Evolutionary conservation across 2,329 filamentous ascomycete species (phyloP).

Genomic region (Pseudopithomyces maydicus): DNA sequence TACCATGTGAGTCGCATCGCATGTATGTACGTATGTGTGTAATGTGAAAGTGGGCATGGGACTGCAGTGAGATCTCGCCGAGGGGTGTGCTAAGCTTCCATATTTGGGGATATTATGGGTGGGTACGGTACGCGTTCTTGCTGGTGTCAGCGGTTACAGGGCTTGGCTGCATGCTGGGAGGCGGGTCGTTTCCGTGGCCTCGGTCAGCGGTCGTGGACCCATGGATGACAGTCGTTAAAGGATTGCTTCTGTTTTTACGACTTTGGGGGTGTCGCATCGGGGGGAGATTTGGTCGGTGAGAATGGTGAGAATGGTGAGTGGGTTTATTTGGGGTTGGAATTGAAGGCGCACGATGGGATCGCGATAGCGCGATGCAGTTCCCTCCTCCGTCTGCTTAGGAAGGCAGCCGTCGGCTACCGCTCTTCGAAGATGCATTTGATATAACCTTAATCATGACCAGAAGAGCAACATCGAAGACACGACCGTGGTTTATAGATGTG

Average conservation of each 20-base stretch:
- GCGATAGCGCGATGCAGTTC: no score
- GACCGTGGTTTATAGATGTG: no score
- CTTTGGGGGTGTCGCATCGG: not conserved
- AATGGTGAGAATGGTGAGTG: no score
- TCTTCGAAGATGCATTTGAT: no score
- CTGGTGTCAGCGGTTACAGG: slow-evolving; percentile 6
- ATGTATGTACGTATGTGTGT: not conserved
- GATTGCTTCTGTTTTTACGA: not conserved
- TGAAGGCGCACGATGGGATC: no score
- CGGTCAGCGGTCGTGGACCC: not conserved
- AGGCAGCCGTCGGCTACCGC: no score
- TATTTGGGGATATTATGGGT: not conserved
- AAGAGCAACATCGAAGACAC: no score
- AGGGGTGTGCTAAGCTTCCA: not conserved
- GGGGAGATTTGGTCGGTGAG: not conserved
- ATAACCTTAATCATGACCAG: no score
- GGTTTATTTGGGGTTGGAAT: no score
- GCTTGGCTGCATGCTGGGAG: slow-evolving; percentile 8
- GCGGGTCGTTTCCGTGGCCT: slow-evolving; percentile 4
- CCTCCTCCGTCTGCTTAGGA: no score
- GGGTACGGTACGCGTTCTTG: not conserved
- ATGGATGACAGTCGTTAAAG: not conserved
- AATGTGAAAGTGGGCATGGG: not conserved
- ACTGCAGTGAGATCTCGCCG: not conserved
- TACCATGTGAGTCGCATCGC: not conserved